A percentile compares a stretch with the other conserved stretches of the same genome.
Conservation (phyloP, 257 asterid genomes). For the Coffea canephora region DNA sequence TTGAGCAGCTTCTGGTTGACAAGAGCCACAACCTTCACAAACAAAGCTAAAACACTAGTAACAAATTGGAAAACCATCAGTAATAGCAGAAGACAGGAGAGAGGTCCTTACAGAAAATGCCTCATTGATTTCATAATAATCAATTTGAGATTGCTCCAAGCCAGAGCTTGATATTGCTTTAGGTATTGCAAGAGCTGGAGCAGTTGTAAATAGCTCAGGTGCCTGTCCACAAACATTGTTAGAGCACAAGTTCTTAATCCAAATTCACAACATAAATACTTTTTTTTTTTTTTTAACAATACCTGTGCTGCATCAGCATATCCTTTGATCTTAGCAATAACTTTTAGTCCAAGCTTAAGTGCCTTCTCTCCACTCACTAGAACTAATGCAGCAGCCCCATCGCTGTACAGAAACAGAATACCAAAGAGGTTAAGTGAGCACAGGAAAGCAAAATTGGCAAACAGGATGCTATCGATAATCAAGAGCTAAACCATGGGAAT, state of each 20-base stretch:
- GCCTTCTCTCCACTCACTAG: slow-evolving; percentile 86
- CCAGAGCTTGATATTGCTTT: slow-evolving; percentile 82
- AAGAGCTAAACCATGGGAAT: neutral
- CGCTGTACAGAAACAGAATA: slow-evolving; percentile 43
- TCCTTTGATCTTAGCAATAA: slow-evolving; percentile 79
- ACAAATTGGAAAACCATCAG: slow-evolving; percentile 4
- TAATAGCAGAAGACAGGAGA: neutral
- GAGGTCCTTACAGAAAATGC: slow-evolving; percentile 78
- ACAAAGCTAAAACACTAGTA: slow-evolving; percentile 13
- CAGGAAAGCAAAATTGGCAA: no score
- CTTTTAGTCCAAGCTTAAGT: slow-evolving; percentile 64
- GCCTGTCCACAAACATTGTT: slow-evolving; percentile 56
- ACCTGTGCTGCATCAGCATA: slow-evolving; percentile 99
- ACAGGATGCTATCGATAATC: no score
- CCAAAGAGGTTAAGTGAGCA: neutral
- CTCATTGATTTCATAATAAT: slow-evolving; percentile 87
- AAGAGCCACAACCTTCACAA: slow-evolving; percentile 86
- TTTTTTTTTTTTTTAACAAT: neutral
- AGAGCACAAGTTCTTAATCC: slow-evolving; percentile 12
- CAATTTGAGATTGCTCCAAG: slow-evolving; percentile 62
- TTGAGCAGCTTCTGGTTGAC: slow-evolving; percentile 75
- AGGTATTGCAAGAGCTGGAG: slow-evolving; percentile 96
- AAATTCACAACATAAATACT: neutral
- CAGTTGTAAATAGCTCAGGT: slow-evolving; percentile 86
- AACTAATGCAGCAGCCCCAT: slow-evolving; percentile 94